These are phyloP conservation scores for Pseudonectria buxi DNA, from an alignment of 2,329 filamentous ascomycete genomes.

Conservation along the genomic window DNA sequence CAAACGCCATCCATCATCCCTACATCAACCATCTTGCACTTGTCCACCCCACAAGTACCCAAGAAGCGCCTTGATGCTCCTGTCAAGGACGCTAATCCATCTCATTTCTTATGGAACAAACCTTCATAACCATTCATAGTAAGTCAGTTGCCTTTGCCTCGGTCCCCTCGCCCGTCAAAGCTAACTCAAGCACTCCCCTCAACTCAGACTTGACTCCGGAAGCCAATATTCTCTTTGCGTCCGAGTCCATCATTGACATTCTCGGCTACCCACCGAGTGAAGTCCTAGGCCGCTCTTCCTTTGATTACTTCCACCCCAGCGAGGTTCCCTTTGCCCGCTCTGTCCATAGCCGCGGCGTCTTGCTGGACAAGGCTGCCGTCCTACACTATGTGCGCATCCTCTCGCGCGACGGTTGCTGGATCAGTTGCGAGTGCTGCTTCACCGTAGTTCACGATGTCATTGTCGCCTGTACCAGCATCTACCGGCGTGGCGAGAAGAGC, in stretches of 20 bases:
- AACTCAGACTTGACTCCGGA: constrained; percentile 65
- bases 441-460: constrained; percentile 83
- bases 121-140: constrained; percentile 90
- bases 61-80: no score
- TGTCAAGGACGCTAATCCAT: constrained; percentile 9
- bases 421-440: constrained; percentile 83
- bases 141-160: constrained; percentile 28
- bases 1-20: no score
- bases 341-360: constrained; percentile 65
- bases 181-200: not conserved
- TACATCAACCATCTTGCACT: not conserved
- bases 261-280: constrained; percentile 73
- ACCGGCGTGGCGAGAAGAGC: constrained; percentile 60
- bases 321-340: constrained; percentile 69
- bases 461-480: constrained; percentile 77
- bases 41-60: not conserved
- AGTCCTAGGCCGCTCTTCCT: constrained; percentile 68
- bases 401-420: constrained; percentile 62
- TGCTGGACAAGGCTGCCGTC: constrained; percentile 77
- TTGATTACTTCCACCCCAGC: constrained; percentile 80
- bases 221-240: constrained; percentile 75
- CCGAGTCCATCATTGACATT: constrained; percentile 76
- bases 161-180: not conserved
- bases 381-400: constrained; percentile 71
- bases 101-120: constrained; percentile 59